phyloP scores from a whole-genome alignment of 352 stramenopile genomes.

The Thraustotheca clavata region DNA sequence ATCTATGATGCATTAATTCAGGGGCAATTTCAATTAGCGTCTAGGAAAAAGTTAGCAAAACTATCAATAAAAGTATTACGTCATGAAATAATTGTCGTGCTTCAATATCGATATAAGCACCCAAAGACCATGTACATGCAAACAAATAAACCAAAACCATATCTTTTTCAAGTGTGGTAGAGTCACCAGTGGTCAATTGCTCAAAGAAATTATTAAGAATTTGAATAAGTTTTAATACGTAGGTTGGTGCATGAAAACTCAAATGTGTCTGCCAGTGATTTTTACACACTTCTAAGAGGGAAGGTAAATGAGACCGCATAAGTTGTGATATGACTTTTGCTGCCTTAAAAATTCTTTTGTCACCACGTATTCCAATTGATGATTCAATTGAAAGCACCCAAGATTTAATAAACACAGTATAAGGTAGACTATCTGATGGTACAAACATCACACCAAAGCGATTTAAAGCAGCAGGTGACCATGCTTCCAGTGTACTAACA shows the following conservation, averaged over 20 bases:
- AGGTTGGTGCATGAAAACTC: conserved; percentile 35
- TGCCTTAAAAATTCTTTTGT: conserved; percentile 25
- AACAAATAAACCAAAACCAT: not conserved
- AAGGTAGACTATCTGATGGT: conserved; percentile 39
- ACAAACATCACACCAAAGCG: conserved; percentile 55
- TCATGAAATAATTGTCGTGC: conserved; percentile 1
- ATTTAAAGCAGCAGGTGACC: conserved; percentile 40
- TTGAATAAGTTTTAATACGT: conserved; percentile 39
- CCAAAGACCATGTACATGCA: conserved; percentile 15
- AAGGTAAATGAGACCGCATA: conserved; percentile 35
- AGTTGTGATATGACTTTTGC: conserved; percentile 41
- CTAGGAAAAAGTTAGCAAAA: not conserved
- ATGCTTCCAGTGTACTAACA: conserved; percentile 38
- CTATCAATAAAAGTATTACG: not conserved
- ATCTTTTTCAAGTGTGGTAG: not conserved
- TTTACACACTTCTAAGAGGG: conserved; percentile 50
- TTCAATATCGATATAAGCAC: not conserved
- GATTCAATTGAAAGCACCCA: conserved; percentile 31
- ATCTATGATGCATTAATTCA: conserved; percentile 7
- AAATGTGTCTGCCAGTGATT: conserved; percentile 30
- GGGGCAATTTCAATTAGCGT: conserved; percentile 5
- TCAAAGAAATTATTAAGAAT: conserved; percentile 34
- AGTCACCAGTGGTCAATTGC: conserved; percentile 21
- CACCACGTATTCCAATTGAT: too few species aligned
- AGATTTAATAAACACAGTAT: conserved; percentile 59